phyloP scores from a whole-genome alignment of 441 rosid genomes.

The Populus hybrid region DNA sequence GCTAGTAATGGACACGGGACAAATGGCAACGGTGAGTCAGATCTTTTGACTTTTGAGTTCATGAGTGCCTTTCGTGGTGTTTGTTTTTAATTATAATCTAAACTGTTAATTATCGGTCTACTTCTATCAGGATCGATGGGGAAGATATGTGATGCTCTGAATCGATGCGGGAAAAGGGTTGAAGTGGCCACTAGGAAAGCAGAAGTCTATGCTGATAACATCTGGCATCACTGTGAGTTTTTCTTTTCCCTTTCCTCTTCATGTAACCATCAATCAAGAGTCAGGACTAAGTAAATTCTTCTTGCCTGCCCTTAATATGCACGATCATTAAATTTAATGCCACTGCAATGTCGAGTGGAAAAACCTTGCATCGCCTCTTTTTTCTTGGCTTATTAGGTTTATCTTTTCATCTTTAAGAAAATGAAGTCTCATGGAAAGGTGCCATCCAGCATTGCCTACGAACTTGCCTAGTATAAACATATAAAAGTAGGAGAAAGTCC shows the following conservation, averaged over 20 bases:
- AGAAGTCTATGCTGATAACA: slow-evolving; percentile 49
- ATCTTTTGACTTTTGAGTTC: not conserved
- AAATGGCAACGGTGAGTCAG: slow-evolving; percentile 7
- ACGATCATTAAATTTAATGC: not conserved
- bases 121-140: slow-evolving; percentile 50
- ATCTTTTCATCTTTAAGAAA: not conserved
- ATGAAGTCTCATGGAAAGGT: not conserved
- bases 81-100: not conserved
- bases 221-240: slow-evolving; percentile 63
- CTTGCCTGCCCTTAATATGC: not conserved
- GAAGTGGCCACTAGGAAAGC: slow-evolving; percentile 57
- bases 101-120: not conserved
- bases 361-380: not conserved
- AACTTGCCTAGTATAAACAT: not conserved
- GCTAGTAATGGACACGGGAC: slow-evolving; percentile 24
- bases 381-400: not conserved
- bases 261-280: not conserved
- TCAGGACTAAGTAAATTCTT: not conserved
- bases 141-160: slow-evolving; percentile 43
- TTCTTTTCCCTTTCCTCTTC: not conserved
- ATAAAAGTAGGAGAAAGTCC: not conserved
- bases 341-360: not conserved
- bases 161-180: slow-evolving; percentile 51
- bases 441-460: not conserved
- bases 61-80: not conserved